phyloP scores from a whole-genome alignment of 176 grass and related monocot genomes.

The Hsuehochloa calcarea region DNA sequence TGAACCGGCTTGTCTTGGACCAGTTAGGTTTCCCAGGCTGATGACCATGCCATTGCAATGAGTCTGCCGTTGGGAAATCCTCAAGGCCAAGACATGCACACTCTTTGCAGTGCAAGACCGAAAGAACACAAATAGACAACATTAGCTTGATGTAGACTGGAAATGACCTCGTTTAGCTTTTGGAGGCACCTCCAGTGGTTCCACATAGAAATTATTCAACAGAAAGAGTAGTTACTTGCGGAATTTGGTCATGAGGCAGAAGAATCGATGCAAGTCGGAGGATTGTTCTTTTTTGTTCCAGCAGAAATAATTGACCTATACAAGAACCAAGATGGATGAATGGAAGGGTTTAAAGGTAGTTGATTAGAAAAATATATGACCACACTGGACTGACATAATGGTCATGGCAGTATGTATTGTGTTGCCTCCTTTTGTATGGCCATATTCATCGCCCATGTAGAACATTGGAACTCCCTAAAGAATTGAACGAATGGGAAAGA shows the following conservation, averaged over 20 bases:
- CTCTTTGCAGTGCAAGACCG: too few species aligned
- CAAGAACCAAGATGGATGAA: neutral
- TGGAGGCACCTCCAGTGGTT: neutral
- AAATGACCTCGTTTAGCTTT: neutral
- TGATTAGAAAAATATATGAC: neutral
- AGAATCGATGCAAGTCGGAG: conserved; percentile 70
- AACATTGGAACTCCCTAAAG: conserved; percentile 97
- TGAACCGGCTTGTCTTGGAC: conserved; percentile 76
- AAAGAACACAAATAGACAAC: too few species aligned
- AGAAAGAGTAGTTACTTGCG: conserved; percentile 49
- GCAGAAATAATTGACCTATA: conserved; percentile 88
- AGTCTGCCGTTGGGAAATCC: conserved; percentile 70
- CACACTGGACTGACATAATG: conserved; percentile 50
- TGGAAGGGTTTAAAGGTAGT: neutral
- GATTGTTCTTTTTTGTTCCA: conserved; percentile 83
- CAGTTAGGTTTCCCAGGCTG: conserved; percentile 66
- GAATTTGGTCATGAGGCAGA: conserved; percentile 70
- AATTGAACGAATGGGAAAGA: conserved; percentile 11
- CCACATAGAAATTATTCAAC: neutral
- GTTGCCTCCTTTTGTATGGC: conserved; percentile 95
- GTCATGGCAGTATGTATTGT: conserved; percentile 98
- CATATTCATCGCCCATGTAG: conserved; percentile 97
- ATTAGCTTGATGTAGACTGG: neutral
- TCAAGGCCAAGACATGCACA: too few species aligned
- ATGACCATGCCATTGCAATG: conserved; percentile 86